Base-by-base conservation (phyloP, 2,329 filamentous ascomycete species). In the Arachnomyces sp. region DNA sequence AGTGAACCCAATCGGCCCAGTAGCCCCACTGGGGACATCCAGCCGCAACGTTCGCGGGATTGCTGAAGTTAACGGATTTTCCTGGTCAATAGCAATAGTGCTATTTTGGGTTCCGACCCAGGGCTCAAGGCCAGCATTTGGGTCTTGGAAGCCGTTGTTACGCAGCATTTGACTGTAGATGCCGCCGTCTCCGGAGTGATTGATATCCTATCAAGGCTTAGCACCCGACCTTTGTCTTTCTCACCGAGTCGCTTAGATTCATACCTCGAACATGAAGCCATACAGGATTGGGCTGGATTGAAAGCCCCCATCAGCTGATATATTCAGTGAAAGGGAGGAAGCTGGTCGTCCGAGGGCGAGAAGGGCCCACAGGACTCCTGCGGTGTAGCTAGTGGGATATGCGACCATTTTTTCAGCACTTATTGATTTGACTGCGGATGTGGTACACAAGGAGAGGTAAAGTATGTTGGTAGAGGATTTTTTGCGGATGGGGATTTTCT, bases 101-200 rank as follows among this genome's bases (percentile, higher is more conserved):
- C 69, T 66, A 18, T 57, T 61, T 37, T 67, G 66, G 36, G 73
- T 46, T 1, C 68, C 46, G 12, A 56, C 57, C 69, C 71, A 76
- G 12, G 59, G 66, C n/a, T 61, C 58, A 2, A 76, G 60, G 3
- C 63, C 65, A 30, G 58, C 69, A 12, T 52, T 49, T 14, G 62
- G 58, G 20, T 66, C 68, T 57, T 86, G 82, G 52, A 86, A 84
- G 8, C 80, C 82, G 36, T 80, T 73, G 59, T 86, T 86, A 38
- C 72, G 73, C 42, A 86, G 74, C 41, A 86, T 59, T 53, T 86
- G 81, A 36, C 77, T 81, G 54, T 86, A 85, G 46, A 85, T 74
- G 4, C 81, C 82, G 15, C 82, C 81, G 53, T 86, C 82, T 2
- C 81, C 81, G 2, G 76, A 80, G 56, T 82, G 76, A 58, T 78